Base-by-base conservation (phyloP, 2,329 filamentous ascomycete species). In the Stylonectria norvegica region DNA sequence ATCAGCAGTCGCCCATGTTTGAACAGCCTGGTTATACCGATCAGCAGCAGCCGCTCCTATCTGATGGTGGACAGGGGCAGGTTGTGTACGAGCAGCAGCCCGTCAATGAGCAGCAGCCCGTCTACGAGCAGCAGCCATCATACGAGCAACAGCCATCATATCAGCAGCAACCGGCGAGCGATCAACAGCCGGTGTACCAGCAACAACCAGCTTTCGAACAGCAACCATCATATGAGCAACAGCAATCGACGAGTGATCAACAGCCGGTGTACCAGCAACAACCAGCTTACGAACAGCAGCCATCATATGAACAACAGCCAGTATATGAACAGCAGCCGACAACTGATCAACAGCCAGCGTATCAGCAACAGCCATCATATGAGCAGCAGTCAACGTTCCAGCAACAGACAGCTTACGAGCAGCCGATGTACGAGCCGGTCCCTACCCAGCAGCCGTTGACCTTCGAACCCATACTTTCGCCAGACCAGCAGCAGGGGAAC, bases 211-310 rank as follows among this genome's bases (percentile, higher is more conserved):
- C 39, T 1, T 18, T 14, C 0, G 51, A 19, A 3, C 41, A 49
- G 12, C 48, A 53, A 2, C 49, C 53, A 7, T 11, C 41, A 1
- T n/a, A 18, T 5, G 15, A 28, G 2, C 14, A 28, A 4, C 39
- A 42, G 27, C 39, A 27, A 4, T 17, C 34, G 1, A 14, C 19
- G 4, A 25, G 20, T 20, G 18, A 41, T 12, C 38, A 34, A n/a
- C 40, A 25, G 5, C 20, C 22, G n/a, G 16, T 35, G 46, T 3
- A 48, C n/a, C 18, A 17, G 1, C 38, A 35, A 2, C 48, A 53
- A 3, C 22, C 39, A 1, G 20, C 16, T 0, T 53, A 19, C 4
- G 42, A 49, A 14, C 48, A 53, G 2, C 49, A 52, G 8, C 12
- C 41, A 1, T n/a, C 22, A 4, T 15, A 28, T 2, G 17, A 28